phyloP scores from a whole-genome alignment of 441 rosid genomes.

The Croton setiger region DNA sequence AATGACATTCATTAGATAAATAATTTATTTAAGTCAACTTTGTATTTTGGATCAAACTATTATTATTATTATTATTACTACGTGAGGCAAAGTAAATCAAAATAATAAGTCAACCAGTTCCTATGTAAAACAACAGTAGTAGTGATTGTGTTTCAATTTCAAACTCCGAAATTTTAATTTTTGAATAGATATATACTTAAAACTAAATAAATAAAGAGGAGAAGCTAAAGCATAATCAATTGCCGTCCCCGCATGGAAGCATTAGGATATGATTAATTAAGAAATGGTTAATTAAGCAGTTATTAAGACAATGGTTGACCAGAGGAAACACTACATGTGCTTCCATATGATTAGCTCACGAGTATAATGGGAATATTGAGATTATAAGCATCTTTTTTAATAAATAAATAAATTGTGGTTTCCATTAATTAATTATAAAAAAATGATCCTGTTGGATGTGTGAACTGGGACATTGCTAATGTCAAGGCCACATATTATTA shows the following conservation, averaged over 20 bases:
- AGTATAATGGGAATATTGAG: constrained; percentile 29
- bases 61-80: constrained; percentile 1
- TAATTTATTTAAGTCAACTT: neutral
- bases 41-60: neutral
- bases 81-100: neutral
- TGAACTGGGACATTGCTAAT: constrained; percentile 39
- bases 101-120: constrained; percentile 13
- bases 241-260: constrained; percentile 4
- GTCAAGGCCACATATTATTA: constrained; percentile 37
- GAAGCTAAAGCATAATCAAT: neutral
- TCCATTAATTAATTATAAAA: constrained; percentile 1
- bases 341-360: constrained; percentile 44
- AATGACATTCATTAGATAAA: too few species aligned
- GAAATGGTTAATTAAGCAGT: constrained; percentile 1
- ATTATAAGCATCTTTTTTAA: constrained; percentile 18
- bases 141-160: too few species aligned
- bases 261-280: constrained; percentile 14
- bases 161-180: neutral
- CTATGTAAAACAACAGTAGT: neutral
- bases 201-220: neutral
- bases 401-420: neutral
- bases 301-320: constrained; percentile 40
- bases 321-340: constrained; percentile 50
- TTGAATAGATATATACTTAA: neutral
- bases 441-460: constrained; percentile 31